Percentiles rank a stretch among this genome's conserved stretches.
These are phyloP conservation scores for Lippia alba DNA, from an alignment of 305 asterid genomes.

Conservation along the genomic window DNA sequence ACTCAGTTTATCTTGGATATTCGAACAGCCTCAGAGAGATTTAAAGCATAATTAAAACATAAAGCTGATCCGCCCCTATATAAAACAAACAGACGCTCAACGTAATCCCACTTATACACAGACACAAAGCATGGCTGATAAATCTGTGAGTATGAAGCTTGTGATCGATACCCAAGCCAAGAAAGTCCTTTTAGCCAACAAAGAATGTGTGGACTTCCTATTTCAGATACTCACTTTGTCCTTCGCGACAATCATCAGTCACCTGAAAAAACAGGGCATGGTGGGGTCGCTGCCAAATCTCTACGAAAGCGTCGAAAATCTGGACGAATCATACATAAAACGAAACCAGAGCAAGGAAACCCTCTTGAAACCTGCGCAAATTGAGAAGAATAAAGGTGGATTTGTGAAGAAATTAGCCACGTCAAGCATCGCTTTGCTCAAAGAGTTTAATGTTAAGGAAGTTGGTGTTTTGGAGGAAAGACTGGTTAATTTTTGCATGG, in stretches of 20 bases:
- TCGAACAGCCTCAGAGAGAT: background rate
- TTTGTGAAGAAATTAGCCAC: constrained; percentile 44
- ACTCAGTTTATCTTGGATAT: background rate
- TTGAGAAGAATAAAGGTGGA: background rate
- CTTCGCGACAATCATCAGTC: constrained; percentile 29
- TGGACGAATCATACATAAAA: constrained; percentile 34
- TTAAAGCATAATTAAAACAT: background rate
- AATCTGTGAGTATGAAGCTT: constrained; percentile 29
- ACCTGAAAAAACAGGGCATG: constrained; percentile 11
- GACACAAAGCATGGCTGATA: background rate
- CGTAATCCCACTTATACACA: background rate
- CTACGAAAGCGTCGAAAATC: constrained; percentile 36
- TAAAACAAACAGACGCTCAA: background rate
- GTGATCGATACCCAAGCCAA: constrained; percentile 26
- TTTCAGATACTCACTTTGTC: constrained; percentile 42
- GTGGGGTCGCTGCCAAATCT: constrained; percentile 44
- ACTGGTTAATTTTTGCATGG: constrained; percentile 34
- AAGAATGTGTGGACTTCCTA: constrained; percentile 48
- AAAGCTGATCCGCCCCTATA: background rate
- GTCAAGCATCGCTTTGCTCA: constrained; percentile 41
- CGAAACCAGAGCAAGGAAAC: constrained; percentile 23
- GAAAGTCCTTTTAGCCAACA: constrained; percentile 35
- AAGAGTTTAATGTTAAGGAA: constrained; percentile 36
- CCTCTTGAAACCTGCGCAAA: constrained; percentile 32
- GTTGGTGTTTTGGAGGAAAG: constrained; percentile 45